Base-by-base conservation (phyloP, 331 rosid genomes). In the Phaseolus coccineus region DNA sequence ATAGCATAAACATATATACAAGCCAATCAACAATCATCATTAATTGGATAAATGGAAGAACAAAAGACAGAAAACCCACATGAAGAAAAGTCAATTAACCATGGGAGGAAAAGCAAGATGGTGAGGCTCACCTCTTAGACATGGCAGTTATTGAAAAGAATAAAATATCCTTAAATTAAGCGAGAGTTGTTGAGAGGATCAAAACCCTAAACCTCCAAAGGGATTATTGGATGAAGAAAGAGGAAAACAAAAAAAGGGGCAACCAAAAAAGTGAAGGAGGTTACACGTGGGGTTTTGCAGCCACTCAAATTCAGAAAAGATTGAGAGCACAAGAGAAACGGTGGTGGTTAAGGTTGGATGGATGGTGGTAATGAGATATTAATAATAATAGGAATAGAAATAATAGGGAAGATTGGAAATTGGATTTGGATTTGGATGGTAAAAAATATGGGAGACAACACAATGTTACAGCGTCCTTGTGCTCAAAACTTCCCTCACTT, bases 91-190 rank as follows among this genome's bases (percentile, higher is more conserved):
- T 2, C 7, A 69, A 73, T 35, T 1, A 35, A 66, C 24, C 52
- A 33, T 5, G 25, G 56, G 35, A 35, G 22, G 22, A 78, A 44
- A 66, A 8, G 1, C 3, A 46, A 1, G 19, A 71, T 13, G 74
- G 77, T 77, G 25, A 66, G 73, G 62, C 70, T 82, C 50, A 92
- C 98, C 98, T 87, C 86, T 84, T 92, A 72, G 98, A 87, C 98
- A 95, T 94, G 86, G 85, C 81, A 83, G 85, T 15, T 40, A 69
- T 86, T 66, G 70, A 12, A 39, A 52, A 35, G 22, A 53, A 22
- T 28, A 4, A 37, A 7, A 30, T 14, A 31, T 46, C 15, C 63
- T 48, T 79, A 73, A 67, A 70, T 72, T 25, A 69, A 66, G 56
- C 19, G 24, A 40, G 64, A 46, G 15, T 46, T 46, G 71, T 8